Evolutionary conservation across 164 flowering plant genomes (phyloP), one percentile per base, ranked within the genome.

Genomic region (Platanus orientalis): DNA sequence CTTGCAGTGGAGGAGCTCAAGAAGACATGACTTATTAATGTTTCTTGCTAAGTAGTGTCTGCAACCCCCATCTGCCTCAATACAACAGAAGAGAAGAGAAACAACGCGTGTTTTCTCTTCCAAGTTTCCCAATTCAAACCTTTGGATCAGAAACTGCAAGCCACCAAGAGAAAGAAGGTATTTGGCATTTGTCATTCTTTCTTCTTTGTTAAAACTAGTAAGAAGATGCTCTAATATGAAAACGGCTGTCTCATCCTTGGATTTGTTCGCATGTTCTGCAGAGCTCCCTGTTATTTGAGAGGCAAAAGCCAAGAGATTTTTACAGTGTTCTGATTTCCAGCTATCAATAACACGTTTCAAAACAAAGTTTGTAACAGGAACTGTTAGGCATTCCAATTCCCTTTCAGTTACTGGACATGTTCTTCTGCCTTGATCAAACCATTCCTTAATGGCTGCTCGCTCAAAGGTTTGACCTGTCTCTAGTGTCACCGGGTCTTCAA

Each of bases 391-490:
- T 59, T 72, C 74, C 60, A 89, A 75, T 28, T 53, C 47, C 50
- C 62, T 79, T 62, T 83, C 79, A 55, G 92, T 82, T 9, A 76
- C 77, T 7, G 96, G 96, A 58, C 96, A 89, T 28, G 72, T 74
- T 68, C 28, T 76, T 54, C 79, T 76, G 63, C 92, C 96, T 64
- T 72, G 69, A 59, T 71, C 65, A 63, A 89, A 66, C 92, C 92
- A 84, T 54, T 79, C 75, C 65, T 55, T 64, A 57, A 89, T 76
- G 58, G 92, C 90, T 26, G 6, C 62, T 32, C 80, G 68, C 66
- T 89, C 96, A 74, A 83, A 86, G 19, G 87, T 84, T 72, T 86
- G 83, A 61, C 96, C 92, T 56, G 89, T 86, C 68, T 86, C 92
- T 10, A 89, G 63, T 21, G 92, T 89, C 63, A 87, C 89, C 7